Evolutionary conservation across 805 yeast genomes (phyloP).

Genomic region (Ogataea thermomethanolica): DNA sequence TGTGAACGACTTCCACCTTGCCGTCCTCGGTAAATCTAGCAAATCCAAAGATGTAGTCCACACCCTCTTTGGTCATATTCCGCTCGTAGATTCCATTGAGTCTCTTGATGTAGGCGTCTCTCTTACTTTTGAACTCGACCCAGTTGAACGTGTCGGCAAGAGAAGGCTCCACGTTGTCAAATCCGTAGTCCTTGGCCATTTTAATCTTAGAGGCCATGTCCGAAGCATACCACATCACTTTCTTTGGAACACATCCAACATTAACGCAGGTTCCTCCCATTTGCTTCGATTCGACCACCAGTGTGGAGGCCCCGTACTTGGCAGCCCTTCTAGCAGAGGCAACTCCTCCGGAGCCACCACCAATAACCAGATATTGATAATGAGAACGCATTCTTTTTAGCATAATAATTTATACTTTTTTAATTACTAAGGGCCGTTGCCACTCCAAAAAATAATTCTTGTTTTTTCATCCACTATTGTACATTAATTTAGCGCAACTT

Average conservation of each 20-base stretch:
- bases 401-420: constrained; percentile 16
- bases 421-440: background rate
- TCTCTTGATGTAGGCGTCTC: constrained; percentile 87
- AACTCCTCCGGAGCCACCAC: constrained; percentile 99
- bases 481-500: background rate
- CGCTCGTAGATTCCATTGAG: constrained; percentile 91
- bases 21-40: constrained; percentile 73
- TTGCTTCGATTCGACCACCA: constrained; percentile 73
- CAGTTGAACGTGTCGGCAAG: constrained; percentile 70
- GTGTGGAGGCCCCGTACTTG: constrained; percentile 81
- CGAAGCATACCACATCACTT: constrained; percentile 97
- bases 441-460: background rate
- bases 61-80: constrained; percentile 84
- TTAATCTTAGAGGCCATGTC: constrained; percentile 75
- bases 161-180: constrained; percentile 53
- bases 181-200: constrained; percentile 82
- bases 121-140: constrained; percentile 74
- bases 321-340: constrained; percentile 99
- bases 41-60: constrained; percentile 80
- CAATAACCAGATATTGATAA: constrained; percentile 90
- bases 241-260: constrained; percentile 99
- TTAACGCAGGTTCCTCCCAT: constrained; percentile 99
- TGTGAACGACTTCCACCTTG: constrained; percentile 71
- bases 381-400: constrained; percentile 42
- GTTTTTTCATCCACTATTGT: background rate